phyloP scores from a whole-genome alignment of 2,329 filamentous ascomycete genomes.

The Calycina herbarum region DNA sequence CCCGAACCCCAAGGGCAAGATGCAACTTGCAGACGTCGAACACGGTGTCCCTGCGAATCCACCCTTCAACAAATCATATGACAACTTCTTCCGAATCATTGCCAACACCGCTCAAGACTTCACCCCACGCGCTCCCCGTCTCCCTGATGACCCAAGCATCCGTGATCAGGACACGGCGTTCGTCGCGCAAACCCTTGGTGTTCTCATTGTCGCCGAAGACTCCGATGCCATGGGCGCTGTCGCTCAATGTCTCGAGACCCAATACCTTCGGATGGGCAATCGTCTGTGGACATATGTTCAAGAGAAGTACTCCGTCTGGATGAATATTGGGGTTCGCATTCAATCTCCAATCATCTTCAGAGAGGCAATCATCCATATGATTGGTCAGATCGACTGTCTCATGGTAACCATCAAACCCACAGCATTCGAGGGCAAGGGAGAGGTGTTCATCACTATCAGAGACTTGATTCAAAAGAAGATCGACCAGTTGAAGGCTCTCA shows the following conservation, averaged over 20 bases:
- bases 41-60: conserved; percentile 9
- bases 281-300: conserved; percentile 31
- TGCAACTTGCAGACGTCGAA: neutral
- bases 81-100: conserved; percentile 32
- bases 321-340: conserved; percentile 28
- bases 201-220: conserved; percentile 30
- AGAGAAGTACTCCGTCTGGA: conserved; percentile 27
- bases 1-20: neutral
- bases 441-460: conserved; percentile 18
- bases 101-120: neutral
- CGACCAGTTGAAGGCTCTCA: conserved; percentile 26
- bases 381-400: conserved; percentile 26
- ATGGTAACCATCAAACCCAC: conserved; percentile 18
- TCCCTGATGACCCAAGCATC: conserved; percentile 21
- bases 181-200: conserved; percentile 24
- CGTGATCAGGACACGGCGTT: conserved; percentile 9
- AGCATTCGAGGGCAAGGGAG: conserved; percentile 14
- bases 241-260: conserved; percentile 26
- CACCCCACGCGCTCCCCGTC: conserved; percentile 23
- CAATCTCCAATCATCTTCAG: conserved; percentile 34
- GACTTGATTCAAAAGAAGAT: conserved; percentile 26
- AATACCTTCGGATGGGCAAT: conserved; percentile 30
- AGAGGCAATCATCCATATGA: conserved; percentile 33
- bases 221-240: conserved; percentile 24
- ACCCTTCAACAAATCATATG: conserved; percentile 27